These are phyloP conservation scores for Penicillium griseofulvum DNA, from an alignment of 2,329 filamentous ascomycete species.

Conservation along the genomic window DNA sequence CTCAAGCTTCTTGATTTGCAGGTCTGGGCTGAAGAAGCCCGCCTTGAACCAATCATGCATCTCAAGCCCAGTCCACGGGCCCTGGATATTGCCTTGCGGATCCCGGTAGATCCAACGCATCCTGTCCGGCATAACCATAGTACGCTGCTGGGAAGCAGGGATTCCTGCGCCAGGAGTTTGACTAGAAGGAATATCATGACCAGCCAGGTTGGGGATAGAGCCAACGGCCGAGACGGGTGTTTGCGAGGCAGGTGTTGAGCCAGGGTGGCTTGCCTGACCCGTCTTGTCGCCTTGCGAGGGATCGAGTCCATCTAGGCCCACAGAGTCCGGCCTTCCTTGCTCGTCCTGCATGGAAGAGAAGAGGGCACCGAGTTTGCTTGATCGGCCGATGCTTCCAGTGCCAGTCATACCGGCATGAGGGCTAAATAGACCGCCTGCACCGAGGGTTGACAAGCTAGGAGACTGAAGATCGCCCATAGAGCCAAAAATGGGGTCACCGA, in stretches of 20 bases:
- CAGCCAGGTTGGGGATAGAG: slow-evolving; percentile 31
- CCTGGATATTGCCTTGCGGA: slow-evolving; percentile 86
- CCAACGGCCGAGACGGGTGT: slow-evolving; percentile 38
- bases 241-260: slow-evolving; percentile 35
- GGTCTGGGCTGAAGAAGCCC: slow-evolving; percentile 91
- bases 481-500: slow-evolving; percentile 67
- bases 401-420: slow-evolving; percentile 53
- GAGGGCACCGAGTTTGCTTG: slow-evolving; percentile 79
- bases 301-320: slow-evolving; percentile 53
- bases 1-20: slow-evolving; percentile 92
- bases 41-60: slow-evolving; percentile 99
- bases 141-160: slow-evolving; percentile 67
- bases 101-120: slow-evolving; percentile 99
- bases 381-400: slow-evolving; percentile 67
- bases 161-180: slow-evolving; percentile 57
- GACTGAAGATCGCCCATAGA: slow-evolving; percentile 71
- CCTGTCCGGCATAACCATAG: slow-evolving; percentile 98
- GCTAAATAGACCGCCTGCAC: slow-evolving; percentile 60
- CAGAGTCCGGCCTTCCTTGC: slow-evolving; percentile 59
- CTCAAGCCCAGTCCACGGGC: slow-evolving; percentile 91
- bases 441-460: slow-evolving; percentile 40
- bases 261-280: slow-evolving; percentile 29
- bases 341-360: slow-evolving; percentile 77
- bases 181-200: slow-evolving; percentile 31
- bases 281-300: slow-evolving; percentile 30